A percentile compares a stretch with the other conserved stretches of the same genome.
phyloP scores from a whole-genome alignment of 1,284 basidiomycete genomes.

The Ustilago crameri region DNA sequence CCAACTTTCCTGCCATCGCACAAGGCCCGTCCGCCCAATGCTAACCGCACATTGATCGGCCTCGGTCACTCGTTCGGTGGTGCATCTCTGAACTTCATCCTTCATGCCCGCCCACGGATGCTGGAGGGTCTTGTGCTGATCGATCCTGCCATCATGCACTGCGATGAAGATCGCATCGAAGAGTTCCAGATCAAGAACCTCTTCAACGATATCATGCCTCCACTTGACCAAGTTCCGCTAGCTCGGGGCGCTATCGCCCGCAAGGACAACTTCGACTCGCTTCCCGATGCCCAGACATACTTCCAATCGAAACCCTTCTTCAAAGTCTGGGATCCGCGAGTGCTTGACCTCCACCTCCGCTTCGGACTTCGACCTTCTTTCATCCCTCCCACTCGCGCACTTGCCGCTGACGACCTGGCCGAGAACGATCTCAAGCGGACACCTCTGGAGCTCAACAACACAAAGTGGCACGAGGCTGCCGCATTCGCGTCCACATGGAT shows the following conservation, averaged over 20 bases:
- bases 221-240: slow-evolving; percentile 52
- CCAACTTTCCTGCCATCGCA: slow-evolving; percentile 41
- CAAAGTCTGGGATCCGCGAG: slow-evolving; percentile 77
- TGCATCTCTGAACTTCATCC: slow-evolving; percentile 71
- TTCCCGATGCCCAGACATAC: slow-evolving; percentile 37
- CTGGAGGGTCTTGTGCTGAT: slow-evolving; percentile 80
- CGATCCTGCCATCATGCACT: slow-evolving; percentile 78
- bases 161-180: slow-evolving; percentile 50
- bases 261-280: slow-evolving; percentile 74
- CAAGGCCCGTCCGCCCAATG: slow-evolving; percentile 19
- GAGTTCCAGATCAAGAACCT: slow-evolving; percentile 17
- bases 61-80: slow-evolving; percentile 80
- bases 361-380: slow-evolving; percentile 72
- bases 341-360: slow-evolving; percentile 77
- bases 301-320: slow-evolving; percentile 78
- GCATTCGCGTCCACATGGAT: slow-evolving; percentile 50
- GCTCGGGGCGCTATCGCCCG: slow-evolving; percentile 74
- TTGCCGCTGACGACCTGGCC: slow-evolving; percentile 29
- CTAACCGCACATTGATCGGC: slow-evolving; percentile 71
- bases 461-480: slow-evolving; percentile 60
- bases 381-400: slow-evolving; percentile 13
- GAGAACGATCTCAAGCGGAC: slow-evolving; percentile 33
- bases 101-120: slow-evolving; percentile 75
- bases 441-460: slow-evolving; percentile 50
- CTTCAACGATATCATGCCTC: slow-evolving; percentile 10